These are phyloP conservation scores for Austropuccinia psidii DNA, from an alignment of 1,284 basidiomycete species.

Conservation along the genomic window DNA sequence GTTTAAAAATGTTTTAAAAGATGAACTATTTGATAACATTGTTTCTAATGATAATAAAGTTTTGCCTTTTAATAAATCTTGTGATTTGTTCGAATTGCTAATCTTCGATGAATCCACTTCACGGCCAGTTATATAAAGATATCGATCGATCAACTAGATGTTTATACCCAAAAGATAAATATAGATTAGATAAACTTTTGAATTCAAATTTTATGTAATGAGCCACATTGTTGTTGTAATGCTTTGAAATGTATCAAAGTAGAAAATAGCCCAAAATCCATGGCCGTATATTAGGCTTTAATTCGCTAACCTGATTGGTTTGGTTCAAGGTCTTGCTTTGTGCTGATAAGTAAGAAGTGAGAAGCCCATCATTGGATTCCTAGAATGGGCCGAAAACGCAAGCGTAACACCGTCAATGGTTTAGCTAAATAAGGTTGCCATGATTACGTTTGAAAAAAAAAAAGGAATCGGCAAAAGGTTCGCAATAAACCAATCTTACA, in stretches of 20 bases:
- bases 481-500: constrained; percentile 51
- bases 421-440: not conserved
- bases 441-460: not conserved
- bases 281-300: no score
- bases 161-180: not conserved
- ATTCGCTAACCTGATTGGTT: constrained; percentile 65
- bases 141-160: constrained; percentile 31
- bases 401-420: not conserved
- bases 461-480: constrained; percentile 10
- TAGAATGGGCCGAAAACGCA: constrained; percentile 45
- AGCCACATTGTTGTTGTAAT: not conserved
- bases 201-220: not conserved
- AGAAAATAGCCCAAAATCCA: not conserved
- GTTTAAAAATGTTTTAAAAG: no score
- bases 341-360: constrained; percentile 77
- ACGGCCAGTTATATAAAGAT: constrained; percentile 19
- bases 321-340: constrained; percentile 79
- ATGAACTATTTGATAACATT: no score
- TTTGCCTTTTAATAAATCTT: no score
- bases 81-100: not conserved
- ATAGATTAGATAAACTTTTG: not conserved
- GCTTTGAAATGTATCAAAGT: not conserved
- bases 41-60: no score
- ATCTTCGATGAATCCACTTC: not conserved
- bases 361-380: constrained; percentile 93